Percentiles rank a stretch among this genome's conserved stretches.
Conservation (phyloP, 116 monocot species). For the Posidonia oceanica region DNA sequence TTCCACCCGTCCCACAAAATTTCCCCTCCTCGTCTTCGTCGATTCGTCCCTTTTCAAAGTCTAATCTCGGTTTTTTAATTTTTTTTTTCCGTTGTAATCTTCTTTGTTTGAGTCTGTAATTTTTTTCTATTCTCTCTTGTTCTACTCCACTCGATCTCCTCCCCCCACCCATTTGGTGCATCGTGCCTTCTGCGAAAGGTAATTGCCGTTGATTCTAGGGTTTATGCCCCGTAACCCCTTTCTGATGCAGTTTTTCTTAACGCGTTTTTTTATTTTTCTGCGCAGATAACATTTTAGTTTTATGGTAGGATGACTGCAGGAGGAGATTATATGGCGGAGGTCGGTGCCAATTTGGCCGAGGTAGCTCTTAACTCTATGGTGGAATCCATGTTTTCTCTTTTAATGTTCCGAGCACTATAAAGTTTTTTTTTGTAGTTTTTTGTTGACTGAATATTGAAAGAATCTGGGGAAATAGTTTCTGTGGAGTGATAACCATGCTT, state of each 20-base stretch:
- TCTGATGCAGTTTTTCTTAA: not conserved
- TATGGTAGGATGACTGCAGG: slow-evolving; percentile 3
- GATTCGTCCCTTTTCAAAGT: no score
- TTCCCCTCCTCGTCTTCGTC: no score
- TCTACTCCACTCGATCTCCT: not conserved
- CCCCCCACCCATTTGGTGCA: no score
- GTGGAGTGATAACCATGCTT: no score
- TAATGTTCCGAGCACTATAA: no score
- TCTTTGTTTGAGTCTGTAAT: not conserved
- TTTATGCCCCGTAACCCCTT: not conserved
- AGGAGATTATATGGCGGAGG: slow-evolving; percentile 7
- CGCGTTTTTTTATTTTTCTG: not conserved
- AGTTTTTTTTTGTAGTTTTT: no score
- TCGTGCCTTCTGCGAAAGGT: not conserved
- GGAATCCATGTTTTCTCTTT: no score
- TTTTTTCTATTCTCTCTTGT: not conserved
- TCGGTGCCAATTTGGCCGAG: slow-evolving; percentile 10
- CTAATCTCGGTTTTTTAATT: no score
- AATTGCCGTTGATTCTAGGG: not conserved
- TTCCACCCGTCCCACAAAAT: no score
- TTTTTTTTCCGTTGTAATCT: no score
- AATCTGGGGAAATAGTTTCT: no score
- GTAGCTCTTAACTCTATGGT: not conserved
- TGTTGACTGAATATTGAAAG: no score
- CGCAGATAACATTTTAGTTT: not conserved